Evolutionary conservation across 768 basidiomycete genomes (phyloP).

Genomic region (Boletus eberwhitei): DNA sequence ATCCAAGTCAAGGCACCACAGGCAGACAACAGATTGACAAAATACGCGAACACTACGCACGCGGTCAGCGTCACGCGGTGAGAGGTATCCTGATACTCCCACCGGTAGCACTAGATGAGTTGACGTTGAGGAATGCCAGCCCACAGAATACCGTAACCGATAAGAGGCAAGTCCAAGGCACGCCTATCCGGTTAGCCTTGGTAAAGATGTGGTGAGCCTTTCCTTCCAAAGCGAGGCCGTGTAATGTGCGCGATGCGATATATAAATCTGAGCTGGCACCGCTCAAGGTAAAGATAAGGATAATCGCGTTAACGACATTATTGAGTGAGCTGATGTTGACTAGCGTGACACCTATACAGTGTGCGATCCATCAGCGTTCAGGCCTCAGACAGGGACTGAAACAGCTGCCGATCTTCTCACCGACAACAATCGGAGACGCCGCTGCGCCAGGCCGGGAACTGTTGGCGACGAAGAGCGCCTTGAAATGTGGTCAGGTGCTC

Average conservation of each 20-base stretch:
- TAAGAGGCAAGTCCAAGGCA: slow-evolving; percentile 33
- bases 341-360: slow-evolving; percentile 12
- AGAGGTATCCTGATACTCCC: not conserved
- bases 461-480: slow-evolving; percentile 37
- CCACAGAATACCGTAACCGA: slow-evolving; percentile 53
- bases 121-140: slow-evolving; percentile 61
- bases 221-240: slow-evolving; percentile 51
- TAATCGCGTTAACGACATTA: slow-evolving; percentile 51
- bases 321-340: slow-evolving; percentile 58
- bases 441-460: slow-evolving; percentile 45
- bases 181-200: slow-evolving; percentile 45
- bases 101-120: slow-evolving; percentile 51
- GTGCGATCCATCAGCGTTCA: not conserved
- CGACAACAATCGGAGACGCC: slow-evolving; percentile 65
- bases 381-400: not conserved
- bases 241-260: slow-evolving; percentile 49
- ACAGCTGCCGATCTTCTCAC: slow-evolving; percentile 35
- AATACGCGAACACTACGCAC: slow-evolving; percentile 33
- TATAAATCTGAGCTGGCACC: slow-evolving; percentile 65
- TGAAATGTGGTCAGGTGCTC: not conserved
- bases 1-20: slow-evolving; percentile 34
- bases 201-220: slow-evolving; percentile 46
- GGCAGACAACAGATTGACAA: slow-evolving; percentile 40
- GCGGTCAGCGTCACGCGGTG: not conserved
- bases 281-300: slow-evolving; percentile 63